Conservation (phyloP, 208 protist species). For the Endotrypanum monterogeii region DNA sequence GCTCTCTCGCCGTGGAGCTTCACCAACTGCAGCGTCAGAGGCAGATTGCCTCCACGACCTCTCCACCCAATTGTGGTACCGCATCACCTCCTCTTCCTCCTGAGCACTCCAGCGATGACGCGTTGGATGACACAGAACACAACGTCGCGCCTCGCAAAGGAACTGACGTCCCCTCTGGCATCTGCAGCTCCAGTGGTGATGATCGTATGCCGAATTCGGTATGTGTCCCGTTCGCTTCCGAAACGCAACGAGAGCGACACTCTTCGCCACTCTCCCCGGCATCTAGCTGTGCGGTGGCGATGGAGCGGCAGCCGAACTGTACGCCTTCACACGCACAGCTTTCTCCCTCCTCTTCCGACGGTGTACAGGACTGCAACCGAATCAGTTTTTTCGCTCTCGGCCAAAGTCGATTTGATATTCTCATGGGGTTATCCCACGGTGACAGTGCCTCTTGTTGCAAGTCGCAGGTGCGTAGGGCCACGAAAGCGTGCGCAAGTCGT, state of each 20-base stretch:
- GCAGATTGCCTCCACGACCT: slow-evolving; percentile 6
- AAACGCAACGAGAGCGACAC: neutral
- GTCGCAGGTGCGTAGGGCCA: slow-evolving; percentile 39
- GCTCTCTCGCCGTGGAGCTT: slow-evolving; percentile 39
- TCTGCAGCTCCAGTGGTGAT: slow-evolving; percentile 1
- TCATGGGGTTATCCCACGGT: slow-evolving; percentile 31
- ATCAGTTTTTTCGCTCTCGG: slow-evolving; percentile 17
- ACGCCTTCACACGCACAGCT: neutral
- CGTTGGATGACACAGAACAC: neutral
- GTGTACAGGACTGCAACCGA: neutral
- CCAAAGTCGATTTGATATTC: slow-evolving; percentile 65
- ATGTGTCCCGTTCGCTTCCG: neutral
- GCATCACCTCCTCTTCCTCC: neutral
- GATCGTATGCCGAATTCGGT: neutral
- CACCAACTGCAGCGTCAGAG: slow-evolving; percentile 28
- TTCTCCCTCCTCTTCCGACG: neutral
- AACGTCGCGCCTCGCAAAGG: neutral
- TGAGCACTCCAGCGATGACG: neutral
- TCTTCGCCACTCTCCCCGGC: slow-evolving; percentile 14
- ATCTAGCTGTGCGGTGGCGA: neutral
- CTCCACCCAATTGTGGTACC: neutral
- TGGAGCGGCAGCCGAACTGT: neutral
- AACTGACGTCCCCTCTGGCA: neutral
- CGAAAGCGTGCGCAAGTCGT: slow-evolving; percentile 28
- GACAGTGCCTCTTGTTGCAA: slow-evolving; percentile 24